Conservation (phyloP, 176 grass and related monocot species). For the Oropetium thomaeum region DNA sequence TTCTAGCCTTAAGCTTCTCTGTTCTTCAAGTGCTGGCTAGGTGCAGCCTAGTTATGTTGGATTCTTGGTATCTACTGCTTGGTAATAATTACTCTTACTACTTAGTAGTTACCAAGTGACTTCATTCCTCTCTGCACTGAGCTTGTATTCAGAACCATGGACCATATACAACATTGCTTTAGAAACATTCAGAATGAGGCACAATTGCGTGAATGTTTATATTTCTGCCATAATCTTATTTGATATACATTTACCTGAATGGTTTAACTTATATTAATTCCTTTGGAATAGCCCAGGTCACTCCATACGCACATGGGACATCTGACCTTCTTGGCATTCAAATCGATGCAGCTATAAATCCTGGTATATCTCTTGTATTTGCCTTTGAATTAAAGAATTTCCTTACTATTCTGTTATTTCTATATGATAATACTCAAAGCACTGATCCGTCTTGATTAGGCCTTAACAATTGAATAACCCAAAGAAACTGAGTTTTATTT, state of each 20-base stretch:
- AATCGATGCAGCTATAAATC: constrained; percentile 98
- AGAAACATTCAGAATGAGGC: neutral
- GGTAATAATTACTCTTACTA: neutral
- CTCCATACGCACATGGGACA: constrained; percentile 91
- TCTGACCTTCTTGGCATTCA: constrained; percentile 98
- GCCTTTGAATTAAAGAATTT: neutral
- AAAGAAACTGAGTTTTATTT: constrained; percentile 12
- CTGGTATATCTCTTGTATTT: constrained; percentile 53
- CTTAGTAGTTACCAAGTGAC: constrained; percentile 11
- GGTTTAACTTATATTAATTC: constrained; percentile 35
- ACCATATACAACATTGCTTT: constrained; percentile 5
- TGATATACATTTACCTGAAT: constrained; percentile 20
- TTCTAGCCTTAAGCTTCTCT: constrained; percentile 9
- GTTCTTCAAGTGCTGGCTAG: constrained; percentile 4
- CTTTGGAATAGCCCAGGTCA: constrained; percentile 77
- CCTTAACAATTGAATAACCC: neutral
- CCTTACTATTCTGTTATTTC: neutral
- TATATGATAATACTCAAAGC: constrained; percentile 4
- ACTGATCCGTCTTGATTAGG: constrained; percentile 16
- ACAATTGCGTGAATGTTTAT: constrained; percentile 1
- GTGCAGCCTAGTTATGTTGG: no score
- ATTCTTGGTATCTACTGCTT: constrained; percentile 19
- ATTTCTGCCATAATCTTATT: constrained; percentile 15
- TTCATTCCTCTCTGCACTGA: constrained; percentile 2
- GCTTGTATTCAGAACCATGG: constrained; percentile 8